phyloP scores from a whole-genome alignment of 2,329 filamentous ascomycete genomes.

The Periconia digitata region DNA sequence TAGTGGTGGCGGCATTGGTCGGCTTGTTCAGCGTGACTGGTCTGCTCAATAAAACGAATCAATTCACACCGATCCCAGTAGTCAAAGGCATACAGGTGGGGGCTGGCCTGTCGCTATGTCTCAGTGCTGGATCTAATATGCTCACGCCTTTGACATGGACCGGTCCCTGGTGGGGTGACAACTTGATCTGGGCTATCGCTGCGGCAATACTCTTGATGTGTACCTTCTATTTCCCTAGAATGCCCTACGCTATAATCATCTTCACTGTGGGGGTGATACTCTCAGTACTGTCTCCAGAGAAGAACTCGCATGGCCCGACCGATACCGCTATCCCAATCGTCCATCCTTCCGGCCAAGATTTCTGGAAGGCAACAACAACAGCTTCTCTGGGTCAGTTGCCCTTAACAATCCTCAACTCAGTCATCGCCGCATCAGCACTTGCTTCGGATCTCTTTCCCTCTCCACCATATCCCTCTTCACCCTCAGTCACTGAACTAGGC shows the following conservation, averaged over 20 bases:
- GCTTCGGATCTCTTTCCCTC: slow-evolving; percentile 74
- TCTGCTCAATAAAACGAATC: slow-evolving; percentile 71
- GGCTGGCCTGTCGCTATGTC: slow-evolving; percentile 78
- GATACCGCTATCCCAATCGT: slow-evolving; percentile 59
- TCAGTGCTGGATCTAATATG: slow-evolving; percentile 71
- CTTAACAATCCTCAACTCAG: slow-evolving; percentile 87
- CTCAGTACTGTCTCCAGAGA: slow-evolving; percentile 50
- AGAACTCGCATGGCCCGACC: slow-evolving; percentile 11
- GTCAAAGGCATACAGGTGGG: slow-evolving; percentile 95
- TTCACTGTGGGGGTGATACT: slow-evolving; percentile 70
- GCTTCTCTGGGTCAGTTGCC: slow-evolving; percentile 84
- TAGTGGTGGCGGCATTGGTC: slow-evolving; percentile 74
- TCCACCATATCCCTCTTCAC: slow-evolving; percentile 56
- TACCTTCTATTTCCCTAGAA: slow-evolving; percentile 63
- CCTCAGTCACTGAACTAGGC: slow-evolving; percentile 75
- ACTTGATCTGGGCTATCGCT: slow-evolving; percentile 72
- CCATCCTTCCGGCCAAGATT: slow-evolving; percentile 48
- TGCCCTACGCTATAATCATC: slow-evolving; percentile 78
- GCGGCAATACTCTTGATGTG: slow-evolving; percentile 72
- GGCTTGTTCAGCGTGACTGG: slow-evolving; percentile 78
- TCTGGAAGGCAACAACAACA: slow-evolving; percentile 61
- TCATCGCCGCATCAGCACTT: slow-evolving; percentile 83
- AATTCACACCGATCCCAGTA: slow-evolving; percentile 79
- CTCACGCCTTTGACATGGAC: slow-evolving; percentile 71
- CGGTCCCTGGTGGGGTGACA: slow-evolving; percentile 68